Percentiles rank a stretch among this genome's conserved stretches.
phyloP scores from a whole-genome alignment of 2,329 filamentous ascomycete genomes.

The Fusarium begoniae region DNA sequence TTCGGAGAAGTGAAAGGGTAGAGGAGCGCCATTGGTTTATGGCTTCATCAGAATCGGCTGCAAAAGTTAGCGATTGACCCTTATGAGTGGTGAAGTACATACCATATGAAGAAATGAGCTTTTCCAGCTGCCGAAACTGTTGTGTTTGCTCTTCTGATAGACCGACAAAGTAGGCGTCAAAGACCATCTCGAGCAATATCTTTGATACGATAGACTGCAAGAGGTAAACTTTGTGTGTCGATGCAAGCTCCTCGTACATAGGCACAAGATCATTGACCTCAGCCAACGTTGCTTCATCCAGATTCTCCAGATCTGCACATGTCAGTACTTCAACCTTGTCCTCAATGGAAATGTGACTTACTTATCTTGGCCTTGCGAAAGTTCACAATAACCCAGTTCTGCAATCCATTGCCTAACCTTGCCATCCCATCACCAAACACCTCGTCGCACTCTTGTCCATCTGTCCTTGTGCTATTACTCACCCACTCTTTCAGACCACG shows the following conservation, averaged over 20 bases:
- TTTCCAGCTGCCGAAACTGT: constrained; percentile 61
- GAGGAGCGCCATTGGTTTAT: constrained; percentile 73
- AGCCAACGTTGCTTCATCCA: constrained; percentile 52
- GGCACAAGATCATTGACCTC: constrained; percentile 62
- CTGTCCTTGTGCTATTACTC: constrained; percentile 70
- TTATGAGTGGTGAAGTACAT: not conserved
- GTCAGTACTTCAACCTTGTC: not conserved
- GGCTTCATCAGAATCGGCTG: constrained; percentile 57
- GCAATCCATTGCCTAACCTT: constrained; percentile 71
- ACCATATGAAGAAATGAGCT: constrained; percentile 42
- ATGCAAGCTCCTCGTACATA: constrained; percentile 64
- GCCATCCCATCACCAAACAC: constrained; percentile 70
- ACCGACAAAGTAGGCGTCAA: constrained; percentile 71
- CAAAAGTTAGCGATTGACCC: not conserved
- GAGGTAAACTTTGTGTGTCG: constrained; percentile 66
- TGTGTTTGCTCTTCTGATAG: constrained; percentile 63
- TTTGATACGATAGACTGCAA: constrained; percentile 70
- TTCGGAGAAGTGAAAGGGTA: constrained; percentile 68
- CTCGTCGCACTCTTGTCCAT: constrained; percentile 72
- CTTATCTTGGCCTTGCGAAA: constrained; percentile 71
- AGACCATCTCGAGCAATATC: constrained; percentile 69
- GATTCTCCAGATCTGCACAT: constrained; percentile 54
- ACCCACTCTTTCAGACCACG: constrained; percentile 77
- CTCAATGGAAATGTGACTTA: constrained; percentile 41
- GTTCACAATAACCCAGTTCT: constrained; percentile 78